Evolutionary conservation across 441 rosid species (phyloP).

Genomic region (Aquilaria agallochum): DNA sequence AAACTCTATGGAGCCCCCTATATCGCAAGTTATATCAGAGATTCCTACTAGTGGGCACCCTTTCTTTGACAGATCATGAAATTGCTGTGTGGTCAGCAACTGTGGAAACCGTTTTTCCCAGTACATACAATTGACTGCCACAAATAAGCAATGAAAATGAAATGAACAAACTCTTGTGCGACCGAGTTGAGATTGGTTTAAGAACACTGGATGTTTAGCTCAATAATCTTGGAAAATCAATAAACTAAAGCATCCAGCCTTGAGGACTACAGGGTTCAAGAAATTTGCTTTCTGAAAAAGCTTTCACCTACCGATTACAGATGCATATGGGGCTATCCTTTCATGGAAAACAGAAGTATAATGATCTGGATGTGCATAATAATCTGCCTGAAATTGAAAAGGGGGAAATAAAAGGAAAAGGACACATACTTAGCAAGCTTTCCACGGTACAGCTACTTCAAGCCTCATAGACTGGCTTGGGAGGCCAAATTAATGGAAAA

Average conservation of each 20-base stretch:
- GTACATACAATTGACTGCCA: slow-evolving; percentile 91
- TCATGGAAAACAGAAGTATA: slow-evolving; percentile 75
- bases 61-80: slow-evolving; percentile 54
- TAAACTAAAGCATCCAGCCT: not conserved
- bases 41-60: slow-evolving; percentile 80
- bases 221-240: too few relatives aligned
- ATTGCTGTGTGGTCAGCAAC: slow-evolving; percentile 63
- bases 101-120: slow-evolving; percentile 94
- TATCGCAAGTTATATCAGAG: slow-evolving; percentile 91
- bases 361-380: slow-evolving; percentile 92
- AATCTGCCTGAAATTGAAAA: slow-evolving; percentile 60
- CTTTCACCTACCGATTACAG: slow-evolving; percentile 66
- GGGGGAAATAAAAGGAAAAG: not conserved
- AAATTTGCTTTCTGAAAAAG: slow-evolving; percentile 13
- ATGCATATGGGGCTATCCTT: slow-evolving; percentile 78
- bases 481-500: too few relatives aligned
- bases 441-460: too few relatives aligned
- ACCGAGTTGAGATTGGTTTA: too few relatives aligned
- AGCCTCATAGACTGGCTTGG: too few relatives aligned
- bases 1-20: slow-evolving; percentile 86
- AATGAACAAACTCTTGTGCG: too few relatives aligned
- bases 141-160: not conserved
- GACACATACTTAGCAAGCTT: not conserved
- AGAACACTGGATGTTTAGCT: too few relatives aligned
- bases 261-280: not conserved